These are phyloP conservation scores for Gliomastix tumulicola DNA, from an alignment of 2,329 filamentous ascomycete genomes.

Conservation along the genomic window DNA sequence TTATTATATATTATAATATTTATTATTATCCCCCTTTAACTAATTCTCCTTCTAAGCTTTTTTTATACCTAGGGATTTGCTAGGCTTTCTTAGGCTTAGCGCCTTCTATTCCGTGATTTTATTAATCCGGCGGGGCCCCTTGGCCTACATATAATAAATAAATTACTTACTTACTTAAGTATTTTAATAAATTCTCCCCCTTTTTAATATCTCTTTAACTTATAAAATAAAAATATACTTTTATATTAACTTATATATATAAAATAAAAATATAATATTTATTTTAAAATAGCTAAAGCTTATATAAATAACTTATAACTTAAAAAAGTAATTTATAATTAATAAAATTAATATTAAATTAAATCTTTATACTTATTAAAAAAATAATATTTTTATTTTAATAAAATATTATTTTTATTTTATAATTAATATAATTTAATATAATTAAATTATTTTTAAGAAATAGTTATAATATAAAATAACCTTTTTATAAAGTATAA, in stretches of 20 bases:
- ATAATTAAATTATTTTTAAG: neutral
- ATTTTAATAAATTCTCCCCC: no score
- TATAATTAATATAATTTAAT: neutral
- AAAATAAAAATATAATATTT: neutral
- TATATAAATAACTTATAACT: neutral
- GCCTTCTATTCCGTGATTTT: neutral
- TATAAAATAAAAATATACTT: no score
- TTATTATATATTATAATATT: neutral
- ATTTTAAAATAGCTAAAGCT: no score
- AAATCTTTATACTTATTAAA: slow-evolving; percentile 1
- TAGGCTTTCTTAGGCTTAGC: no score
- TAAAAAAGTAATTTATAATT: no score
- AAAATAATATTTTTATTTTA: no score
- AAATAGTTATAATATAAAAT: neutral
- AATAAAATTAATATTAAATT: slow-evolving; percentile 1
- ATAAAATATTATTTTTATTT: no score
- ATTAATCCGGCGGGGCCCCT: slow-evolving; percentile 1
- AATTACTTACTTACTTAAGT: no score
- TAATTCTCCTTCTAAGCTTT: neutral
- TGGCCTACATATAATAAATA: slow-evolving; percentile 1
- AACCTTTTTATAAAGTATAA: neutral
- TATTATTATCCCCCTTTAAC: neutral
- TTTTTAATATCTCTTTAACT: no score
- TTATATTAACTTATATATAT: neutral
- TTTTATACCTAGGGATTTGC: slow-evolving; percentile 1